Conservation (phyloP, 208 protist species). For the Angomonas ambiguus region DNA sequence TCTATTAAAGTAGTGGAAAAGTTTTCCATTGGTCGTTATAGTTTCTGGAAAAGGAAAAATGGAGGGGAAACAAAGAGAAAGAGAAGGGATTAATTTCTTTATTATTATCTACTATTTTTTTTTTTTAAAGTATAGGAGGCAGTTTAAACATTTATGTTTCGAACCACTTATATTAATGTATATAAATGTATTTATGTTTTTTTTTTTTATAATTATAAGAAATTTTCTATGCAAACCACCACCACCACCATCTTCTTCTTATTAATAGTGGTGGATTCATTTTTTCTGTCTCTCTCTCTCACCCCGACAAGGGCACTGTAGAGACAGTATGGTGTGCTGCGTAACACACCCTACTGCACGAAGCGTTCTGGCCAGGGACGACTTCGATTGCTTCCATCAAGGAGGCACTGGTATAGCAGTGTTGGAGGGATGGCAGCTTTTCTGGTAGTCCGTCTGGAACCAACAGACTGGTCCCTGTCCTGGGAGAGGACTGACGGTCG, state of each 20-base stretch:
- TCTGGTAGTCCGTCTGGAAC: not conserved
- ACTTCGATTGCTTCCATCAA: not conserved
- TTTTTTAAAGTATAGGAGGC: not conserved
- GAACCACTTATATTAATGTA: too few species aligned
- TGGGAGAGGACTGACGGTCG: too few species aligned
- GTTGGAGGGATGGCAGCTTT: not conserved
- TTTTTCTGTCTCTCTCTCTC: too few species aligned
- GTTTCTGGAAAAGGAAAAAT: not conserved
- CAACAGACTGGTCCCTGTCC: not conserved
- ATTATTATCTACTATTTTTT: slow-evolving; percentile 1
- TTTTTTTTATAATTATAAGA: slow-evolving; percentile 1
- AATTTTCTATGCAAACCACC: too few species aligned
- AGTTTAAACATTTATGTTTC: not conserved
- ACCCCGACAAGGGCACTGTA: not conserved
- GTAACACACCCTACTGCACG: too few species aligned
- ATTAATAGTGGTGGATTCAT: too few species aligned
- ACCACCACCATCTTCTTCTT: too few species aligned
- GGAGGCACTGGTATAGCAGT: not conserved
- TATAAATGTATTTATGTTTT: not conserved
- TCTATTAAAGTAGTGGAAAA: slow-evolving; percentile 26
- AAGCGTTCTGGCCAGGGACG: not conserved
- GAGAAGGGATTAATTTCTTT: not conserved
- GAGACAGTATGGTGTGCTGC: not conserved
- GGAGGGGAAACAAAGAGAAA: slow-evolving; percentile 2
- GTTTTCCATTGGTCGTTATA: not conserved